Conservation (phyloP, 2,329 filamentous ascomycete genomes). For the Harringtonia aguacate region DNA sequence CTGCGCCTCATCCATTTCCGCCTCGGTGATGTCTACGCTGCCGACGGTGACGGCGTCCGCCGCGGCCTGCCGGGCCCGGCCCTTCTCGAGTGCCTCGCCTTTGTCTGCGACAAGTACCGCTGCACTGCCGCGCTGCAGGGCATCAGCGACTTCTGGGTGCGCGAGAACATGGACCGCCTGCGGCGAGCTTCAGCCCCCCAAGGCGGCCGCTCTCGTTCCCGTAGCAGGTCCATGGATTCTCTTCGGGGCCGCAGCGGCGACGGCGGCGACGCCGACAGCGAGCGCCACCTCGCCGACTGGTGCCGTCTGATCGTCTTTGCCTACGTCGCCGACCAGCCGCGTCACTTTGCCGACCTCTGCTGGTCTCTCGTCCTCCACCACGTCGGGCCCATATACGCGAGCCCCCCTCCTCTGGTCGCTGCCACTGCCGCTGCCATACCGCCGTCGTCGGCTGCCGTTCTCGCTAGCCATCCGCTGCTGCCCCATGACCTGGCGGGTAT, state of each 20-base stretch:
- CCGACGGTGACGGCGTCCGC: conserved; percentile 1
- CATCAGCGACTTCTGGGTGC: conserved; percentile 7
- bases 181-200: no score
- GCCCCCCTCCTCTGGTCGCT: no score
- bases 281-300: neutral
- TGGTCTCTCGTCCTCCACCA: conserved; percentile 8
- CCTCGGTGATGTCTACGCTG: conserved; percentile 1
- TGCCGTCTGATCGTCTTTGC: conserved; percentile 11
- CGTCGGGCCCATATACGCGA: neutral
- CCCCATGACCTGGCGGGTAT: no score
- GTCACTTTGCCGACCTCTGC: conserved; percentile 7
- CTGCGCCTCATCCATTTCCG: conserved; percentile 10
- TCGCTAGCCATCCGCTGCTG: no score
- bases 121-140: conserved; percentile 6
- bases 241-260: neutral
- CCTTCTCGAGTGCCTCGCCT: conserved; percentile 7
- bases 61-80: conserved; percentile 3
- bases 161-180: conserved; percentile 2
- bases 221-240: neutral
- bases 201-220: no score
- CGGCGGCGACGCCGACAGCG: neutral
- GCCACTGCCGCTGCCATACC: no score
- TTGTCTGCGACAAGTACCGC: conserved; percentile 11
- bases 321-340: conserved; percentile 10
- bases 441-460: no score